Base-by-base conservation (phyloP, 2,329 filamentous ascomycete genomes). In the Leptographium radiaticola region DNA sequence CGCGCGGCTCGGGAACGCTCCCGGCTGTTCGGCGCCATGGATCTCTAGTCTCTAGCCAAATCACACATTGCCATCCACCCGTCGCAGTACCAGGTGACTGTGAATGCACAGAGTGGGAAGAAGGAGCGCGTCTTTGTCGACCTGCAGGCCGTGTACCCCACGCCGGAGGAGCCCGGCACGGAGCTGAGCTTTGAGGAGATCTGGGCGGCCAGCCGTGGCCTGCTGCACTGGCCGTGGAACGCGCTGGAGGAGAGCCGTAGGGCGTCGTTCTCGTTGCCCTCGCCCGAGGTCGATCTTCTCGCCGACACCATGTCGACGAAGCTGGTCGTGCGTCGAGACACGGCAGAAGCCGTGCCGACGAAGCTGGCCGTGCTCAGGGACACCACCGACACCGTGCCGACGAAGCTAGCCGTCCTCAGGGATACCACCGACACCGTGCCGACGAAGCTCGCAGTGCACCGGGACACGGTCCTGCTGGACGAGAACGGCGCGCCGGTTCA, bases 111-210 rank as follows among this genome's bases (percentile, higher is more conserved):
- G 66, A 94, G 80, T 53, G 89, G 90, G 55, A 88, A 86, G 70
- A 80, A 81, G 63, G 91, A 97, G 68, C 82, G 86, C 58, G 86
- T 96, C 34, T 91, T 87, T 70, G 89, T 95, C 65, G 83, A 95
- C 63, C 75, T 97, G 51, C 83, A 89, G 65, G 81, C 83, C 36
- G 77, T 97, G 38, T 97, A 97, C 63, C 90, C 89, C 10, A 84
- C 84, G 42, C 79, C 81, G 25, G 79, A 84, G 47, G 78, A 86
- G 56, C 76, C 81, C 1, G 81, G 80, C 4, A 81, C 81, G 36
- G 91, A 96, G 67, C 77, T 87, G 57, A 91, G 87, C 63, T 95
- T 97, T 64, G 93, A 98, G 65, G 93, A 98, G 69, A 71, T 98
- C 25, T 82, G 89, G 70, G 91, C 91, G 34, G 77, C 76, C 44